Percentiles rank a stretch among this genome's conserved stretches.
Evolutionary conservation across 768 basidiomycete species (phyloP).

Genomic region (Lactarius quietus): DNA sequence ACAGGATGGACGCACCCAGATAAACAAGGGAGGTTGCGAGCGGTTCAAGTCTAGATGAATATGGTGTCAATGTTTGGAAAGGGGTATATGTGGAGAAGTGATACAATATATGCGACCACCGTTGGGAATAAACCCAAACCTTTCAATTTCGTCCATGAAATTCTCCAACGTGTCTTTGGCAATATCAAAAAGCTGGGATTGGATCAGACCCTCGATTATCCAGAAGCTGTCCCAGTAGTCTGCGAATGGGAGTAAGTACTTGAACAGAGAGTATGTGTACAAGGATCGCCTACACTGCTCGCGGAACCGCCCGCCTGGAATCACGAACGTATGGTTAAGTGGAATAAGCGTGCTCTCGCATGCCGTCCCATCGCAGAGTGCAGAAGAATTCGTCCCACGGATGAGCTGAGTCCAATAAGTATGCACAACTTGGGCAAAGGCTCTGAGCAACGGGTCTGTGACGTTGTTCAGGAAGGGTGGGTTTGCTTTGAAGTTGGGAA

Average conservation of each 20-base stretch:
- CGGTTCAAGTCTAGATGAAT: slow-evolving; percentile 63
- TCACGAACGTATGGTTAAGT: slow-evolving; percentile 85
- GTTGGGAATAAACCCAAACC: slow-evolving; percentile 90
- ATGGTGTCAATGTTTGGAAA: neutral
- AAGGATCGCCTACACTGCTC: slow-evolving; percentile 65
- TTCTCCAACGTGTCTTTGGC: slow-evolving; percentile 81
- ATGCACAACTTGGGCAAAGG: slow-evolving; percentile 77
- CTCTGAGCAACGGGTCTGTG: slow-evolving; percentile 61
- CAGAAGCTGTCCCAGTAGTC: slow-evolving; percentile 75
- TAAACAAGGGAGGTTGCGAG: slow-evolving; percentile 91
- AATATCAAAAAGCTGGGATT: slow-evolving; percentile 69
- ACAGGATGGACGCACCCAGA: slow-evolving; percentile 47
- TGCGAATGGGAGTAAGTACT: slow-evolving; percentile 20
- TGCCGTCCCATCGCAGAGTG: slow-evolving; percentile 52
- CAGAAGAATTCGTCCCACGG: slow-evolving; percentile 65
- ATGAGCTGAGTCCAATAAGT: slow-evolving; percentile 82
- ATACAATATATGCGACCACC: slow-evolving; percentile 88
- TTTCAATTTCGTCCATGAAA: slow-evolving; percentile 90
- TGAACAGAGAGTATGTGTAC: neutral
- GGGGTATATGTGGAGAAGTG: neutral
- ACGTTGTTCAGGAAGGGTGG: slow-evolving; percentile 73
- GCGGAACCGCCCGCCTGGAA: slow-evolving; percentile 84
- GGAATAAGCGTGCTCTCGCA: slow-evolving; percentile 89
- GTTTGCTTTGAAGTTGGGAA: slow-evolving; percentile 57
- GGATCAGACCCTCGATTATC: slow-evolving; percentile 84